These are phyloP conservation scores for Coniferiporia weirii DNA, from an alignment of 1,284 basidiomycete genomes.

Conservation along the genomic window DNA sequence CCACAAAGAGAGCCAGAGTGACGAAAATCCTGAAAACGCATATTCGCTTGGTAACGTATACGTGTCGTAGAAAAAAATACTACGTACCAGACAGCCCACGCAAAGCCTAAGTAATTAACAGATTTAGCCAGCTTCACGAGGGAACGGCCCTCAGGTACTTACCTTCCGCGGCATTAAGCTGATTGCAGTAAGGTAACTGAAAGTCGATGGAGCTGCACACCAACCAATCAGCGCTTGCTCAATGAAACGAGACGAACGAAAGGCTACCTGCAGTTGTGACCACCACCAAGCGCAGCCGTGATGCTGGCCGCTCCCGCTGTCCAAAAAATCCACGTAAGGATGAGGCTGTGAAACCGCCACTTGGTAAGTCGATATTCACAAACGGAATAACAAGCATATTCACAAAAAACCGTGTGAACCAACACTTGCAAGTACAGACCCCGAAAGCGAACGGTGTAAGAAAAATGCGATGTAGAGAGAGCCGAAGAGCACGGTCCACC, in stretches of 20 bases:
- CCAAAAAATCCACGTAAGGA: constrained; percentile 70
- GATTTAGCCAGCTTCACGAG: background rate
- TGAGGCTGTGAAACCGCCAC: constrained; percentile 36
- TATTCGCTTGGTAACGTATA: background rate
- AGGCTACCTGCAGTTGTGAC: constrained; percentile 55
- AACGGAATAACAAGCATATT: background rate
- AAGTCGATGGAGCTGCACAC: constrained; percentile 27
- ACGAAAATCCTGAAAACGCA: constrained; percentile 42
- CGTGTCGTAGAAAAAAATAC: constrained; percentile 4
- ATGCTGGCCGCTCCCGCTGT: constrained; percentile 62
- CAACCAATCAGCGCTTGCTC: background rate
- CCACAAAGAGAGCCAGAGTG: constrained; percentile 47
- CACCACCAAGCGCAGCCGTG: constrained; percentile 58
- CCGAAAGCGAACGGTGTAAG: constrained; percentile 36
- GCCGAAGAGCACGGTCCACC: constrained; percentile 62
- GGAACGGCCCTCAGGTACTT: background rate
- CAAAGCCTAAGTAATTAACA: constrained; percentile 32
- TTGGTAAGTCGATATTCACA: constrained; percentile 1
- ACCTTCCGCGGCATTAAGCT: constrained; percentile 55
- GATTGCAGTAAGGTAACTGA: constrained; percentile 57
- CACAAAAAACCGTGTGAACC: constrained; percentile 60
- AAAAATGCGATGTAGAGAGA: constrained; percentile 51
- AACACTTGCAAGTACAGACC: constrained; percentile 51
- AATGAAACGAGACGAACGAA: constrained; percentile 7
- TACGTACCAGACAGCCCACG: constrained; percentile 59